Base-by-base conservation (phyloP, 2,329 filamentous ascomycete species). In the Ophiostoma pallidulum region DNA sequence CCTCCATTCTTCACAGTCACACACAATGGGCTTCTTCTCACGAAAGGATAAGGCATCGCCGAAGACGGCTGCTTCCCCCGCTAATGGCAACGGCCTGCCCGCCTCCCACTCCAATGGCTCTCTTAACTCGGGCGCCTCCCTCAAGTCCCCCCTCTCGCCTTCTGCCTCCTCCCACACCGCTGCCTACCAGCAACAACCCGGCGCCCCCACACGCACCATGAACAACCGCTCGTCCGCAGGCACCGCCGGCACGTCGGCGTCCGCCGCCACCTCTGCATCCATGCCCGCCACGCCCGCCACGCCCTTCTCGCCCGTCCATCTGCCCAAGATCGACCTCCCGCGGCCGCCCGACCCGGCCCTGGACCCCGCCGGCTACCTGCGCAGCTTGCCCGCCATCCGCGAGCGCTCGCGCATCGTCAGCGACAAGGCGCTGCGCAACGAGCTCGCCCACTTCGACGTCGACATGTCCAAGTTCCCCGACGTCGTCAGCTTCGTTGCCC, bases 301-400 rank as follows among this genome's bases (percentile, higher is more conserved):
- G 10, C 72, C 74, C 39, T 74, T 77, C 62, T 71, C 73, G 31
- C 71, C 66, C 62, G 50, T 63, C 55, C 71, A 66, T 53, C 75
- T 90, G 56, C 80, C 84, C 57, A 86, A 89, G 64, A 74, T 94
- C 59, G 78, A 88, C 54, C 77, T 97, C 41, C 86, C 91, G 42
- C 83, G 80, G 59, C 81, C 89, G 14, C 90, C 91, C 24, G 90
- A 97, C 66, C 90, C 91, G 59, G 76, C 83, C 53, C 73, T 91
- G 57, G 88, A 97, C 63, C 90, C 91, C 18, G 87, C 85, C 20
- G 90, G 82, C 52, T 97, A 97, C 66, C 77, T 98, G 59, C 81
- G 86, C 62, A 96, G 89, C 67, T 79, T 97, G 59, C 81, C 87
- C 59, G 81, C 92, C 24, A 88, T 98, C 22, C 77, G 92, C 53